Percentiles rank a stretch among this genome's conserved stretches.
Conservation (phyloP, 176 grass and related monocot genomes). For the Lolium perenne region DNA sequence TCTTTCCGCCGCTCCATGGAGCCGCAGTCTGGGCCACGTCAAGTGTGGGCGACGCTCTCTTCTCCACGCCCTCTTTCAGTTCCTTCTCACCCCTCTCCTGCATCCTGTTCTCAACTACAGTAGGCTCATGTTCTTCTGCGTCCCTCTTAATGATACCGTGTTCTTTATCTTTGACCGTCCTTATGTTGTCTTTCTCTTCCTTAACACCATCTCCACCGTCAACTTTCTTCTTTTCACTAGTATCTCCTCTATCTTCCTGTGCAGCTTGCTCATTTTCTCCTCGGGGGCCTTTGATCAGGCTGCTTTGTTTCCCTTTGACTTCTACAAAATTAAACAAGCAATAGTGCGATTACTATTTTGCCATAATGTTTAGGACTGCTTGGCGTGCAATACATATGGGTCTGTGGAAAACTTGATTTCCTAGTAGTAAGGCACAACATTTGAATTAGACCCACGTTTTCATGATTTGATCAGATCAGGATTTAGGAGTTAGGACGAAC, state of each 20-base stretch:
- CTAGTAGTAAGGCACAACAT: background rate
- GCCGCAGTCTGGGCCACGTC: background rate
- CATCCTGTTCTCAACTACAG: slow-evolving; percentile 8
- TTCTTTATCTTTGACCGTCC: background rate
- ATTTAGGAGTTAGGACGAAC: background rate
- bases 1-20: background rate
- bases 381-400: background rate
- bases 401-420: background rate
- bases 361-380: background rate
- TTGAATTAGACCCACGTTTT: background rate
- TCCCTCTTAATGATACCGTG: background rate
- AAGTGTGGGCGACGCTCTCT: background rate
- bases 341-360: background rate
- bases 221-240: background rate
- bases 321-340: background rate
- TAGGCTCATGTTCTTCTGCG: background rate
- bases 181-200: too few species aligned
- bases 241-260: background rate
- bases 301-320: background rate
- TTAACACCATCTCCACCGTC: background rate
- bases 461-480: too few species aligned
- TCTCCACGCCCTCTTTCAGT: background rate
- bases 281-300: background rate
- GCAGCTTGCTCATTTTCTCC: background rate
- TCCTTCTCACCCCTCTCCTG: slow-evolving; percentile 1